phyloP scores from a whole-genome alignment of 2,329 filamentous ascomycete genomes.

The Phyllachora maydis region DNA sequence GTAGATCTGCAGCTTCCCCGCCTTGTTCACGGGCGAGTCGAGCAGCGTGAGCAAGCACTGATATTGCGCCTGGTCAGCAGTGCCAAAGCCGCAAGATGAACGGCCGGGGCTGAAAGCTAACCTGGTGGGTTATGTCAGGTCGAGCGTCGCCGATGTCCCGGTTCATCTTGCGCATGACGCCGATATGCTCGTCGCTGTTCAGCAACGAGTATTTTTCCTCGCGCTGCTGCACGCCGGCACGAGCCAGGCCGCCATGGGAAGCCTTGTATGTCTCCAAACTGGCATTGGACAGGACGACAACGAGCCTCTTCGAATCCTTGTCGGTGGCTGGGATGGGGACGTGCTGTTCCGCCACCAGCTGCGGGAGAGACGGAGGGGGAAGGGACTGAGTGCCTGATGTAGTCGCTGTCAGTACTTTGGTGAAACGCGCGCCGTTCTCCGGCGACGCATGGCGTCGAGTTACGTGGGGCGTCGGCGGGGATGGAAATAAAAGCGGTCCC shows the following conservation, averaged over 20 bases:
- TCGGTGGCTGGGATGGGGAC: conserved; percentile 65
- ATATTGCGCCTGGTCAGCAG: conserved; percentile 6
- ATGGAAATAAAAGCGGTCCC: not conserved
- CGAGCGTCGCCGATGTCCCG: conserved; percentile 94
- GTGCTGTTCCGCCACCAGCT: conserved; percentile 85
- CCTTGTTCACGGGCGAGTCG: conserved; percentile 97
- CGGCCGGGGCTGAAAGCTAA: conserved; percentile 17
- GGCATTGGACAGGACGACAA: conserved; percentile 92
- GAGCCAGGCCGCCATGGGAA: conserved; percentile 47
- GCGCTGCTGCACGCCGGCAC: conserved; percentile 40
- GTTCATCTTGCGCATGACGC: conserved; percentile 99
- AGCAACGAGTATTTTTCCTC: conserved; percentile 95
- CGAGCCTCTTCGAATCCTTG: conserved; percentile 78
- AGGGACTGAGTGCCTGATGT: conserved; percentile 82
- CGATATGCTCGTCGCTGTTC: conserved; percentile 98
- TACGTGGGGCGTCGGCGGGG: no score
- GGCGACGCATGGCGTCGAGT: no score
- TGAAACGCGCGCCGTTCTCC: no score
- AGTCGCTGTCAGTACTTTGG: conserved; percentile 3
- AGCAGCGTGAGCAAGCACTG: conserved; percentile 93
- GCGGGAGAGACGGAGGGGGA: conserved; percentile 74
- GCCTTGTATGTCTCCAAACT: conserved; percentile 96
- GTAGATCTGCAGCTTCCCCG: conserved; percentile 92
- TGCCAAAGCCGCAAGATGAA: conserved; percentile 21
- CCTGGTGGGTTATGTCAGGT: conserved; percentile 97